A percentile compares a stretch with the other conserved stretches of the same genome.
These are phyloP conservation scores for Globisporangium sylvaticum DNA, from an alignment of 352 stramenopile species.

Conservation along the genomic window DNA sequence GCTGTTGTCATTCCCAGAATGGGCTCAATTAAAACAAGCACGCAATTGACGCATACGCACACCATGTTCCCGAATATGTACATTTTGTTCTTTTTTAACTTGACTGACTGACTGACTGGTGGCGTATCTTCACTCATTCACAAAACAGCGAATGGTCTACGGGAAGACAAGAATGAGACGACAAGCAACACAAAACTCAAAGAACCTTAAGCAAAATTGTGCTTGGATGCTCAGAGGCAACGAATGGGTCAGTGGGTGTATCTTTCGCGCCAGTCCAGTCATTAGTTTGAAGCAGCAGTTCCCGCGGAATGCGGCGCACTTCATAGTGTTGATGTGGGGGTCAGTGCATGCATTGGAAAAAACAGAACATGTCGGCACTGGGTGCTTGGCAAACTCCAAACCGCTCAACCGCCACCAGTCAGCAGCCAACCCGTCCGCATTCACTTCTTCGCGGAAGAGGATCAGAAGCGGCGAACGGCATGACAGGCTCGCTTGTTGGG, in stretches of 20 bases:
- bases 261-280: background rate
- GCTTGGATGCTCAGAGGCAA: background rate
- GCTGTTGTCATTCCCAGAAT: background rate
- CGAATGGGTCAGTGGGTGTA: background rate
- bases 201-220: background rate
- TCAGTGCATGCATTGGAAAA: background rate
- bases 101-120: background rate
- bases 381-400: background rate
- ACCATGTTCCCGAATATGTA: background rate
- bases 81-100: background rate
- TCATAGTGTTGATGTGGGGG: background rate
- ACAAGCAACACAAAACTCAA: background rate
- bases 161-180: background rate
- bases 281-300: slow-evolving; percentile 5
- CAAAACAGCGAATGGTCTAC: background rate
- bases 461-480: slow-evolving; percentile 8
- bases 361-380: background rate
- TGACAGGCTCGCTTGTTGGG: background rate
- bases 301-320: background rate
- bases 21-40: background rate
- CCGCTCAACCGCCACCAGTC: background rate
- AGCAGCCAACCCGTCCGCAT: background rate
- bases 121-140: background rate
- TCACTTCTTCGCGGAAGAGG: background rate
- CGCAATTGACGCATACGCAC: background rate